Evolutionary conservation across 192 early-diverging fungal species (phyloP).

Genomic region (Podila verticillata): DNA sequence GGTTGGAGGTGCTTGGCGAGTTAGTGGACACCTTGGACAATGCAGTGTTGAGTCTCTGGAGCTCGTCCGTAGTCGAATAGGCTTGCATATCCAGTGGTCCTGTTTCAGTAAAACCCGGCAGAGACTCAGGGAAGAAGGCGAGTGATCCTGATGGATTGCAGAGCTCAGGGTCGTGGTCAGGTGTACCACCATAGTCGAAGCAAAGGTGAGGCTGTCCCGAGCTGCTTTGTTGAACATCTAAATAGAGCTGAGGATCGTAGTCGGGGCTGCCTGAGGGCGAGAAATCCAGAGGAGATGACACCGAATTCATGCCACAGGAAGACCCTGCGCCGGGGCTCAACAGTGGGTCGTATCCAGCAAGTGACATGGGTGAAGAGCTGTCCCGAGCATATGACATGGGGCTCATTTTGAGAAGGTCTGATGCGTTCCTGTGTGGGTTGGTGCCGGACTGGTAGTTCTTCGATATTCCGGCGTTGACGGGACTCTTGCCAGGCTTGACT

Average conservation of each 20-base stretch:
- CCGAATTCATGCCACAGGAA: not conserved
- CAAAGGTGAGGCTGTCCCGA: constrained; percentile 16
- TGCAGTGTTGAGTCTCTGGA: not conserved
- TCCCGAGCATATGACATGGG: not conserved
- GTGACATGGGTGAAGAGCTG: not conserved
- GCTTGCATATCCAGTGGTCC: not conserved
- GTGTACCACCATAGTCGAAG: constrained; percentile 37
- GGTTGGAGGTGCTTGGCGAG: not conserved
- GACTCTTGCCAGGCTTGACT: constrained; percentile 17
- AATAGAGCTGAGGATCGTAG: not conserved
- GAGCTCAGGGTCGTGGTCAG: constrained; percentile 32
- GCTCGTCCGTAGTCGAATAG: not conserved
- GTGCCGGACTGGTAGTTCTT: constrained; percentile 2
- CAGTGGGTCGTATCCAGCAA: not conserved
- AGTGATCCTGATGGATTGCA: constrained; percentile 22
- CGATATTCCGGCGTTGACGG: constrained; percentile 9
- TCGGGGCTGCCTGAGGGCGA: not conserved
- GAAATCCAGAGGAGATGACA: constrained; percentile 5
- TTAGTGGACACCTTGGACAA: not conserved
- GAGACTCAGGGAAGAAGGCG: constrained; percentile 7
- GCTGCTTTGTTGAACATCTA: not conserved
- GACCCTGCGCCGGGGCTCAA: not conserved
- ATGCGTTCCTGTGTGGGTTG: not conserved
- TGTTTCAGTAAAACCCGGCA: not conserved
- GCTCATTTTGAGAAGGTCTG: not conserved